Conservation (phyloP, 345 rosid genomes). For the Linum lewisii region DNA sequence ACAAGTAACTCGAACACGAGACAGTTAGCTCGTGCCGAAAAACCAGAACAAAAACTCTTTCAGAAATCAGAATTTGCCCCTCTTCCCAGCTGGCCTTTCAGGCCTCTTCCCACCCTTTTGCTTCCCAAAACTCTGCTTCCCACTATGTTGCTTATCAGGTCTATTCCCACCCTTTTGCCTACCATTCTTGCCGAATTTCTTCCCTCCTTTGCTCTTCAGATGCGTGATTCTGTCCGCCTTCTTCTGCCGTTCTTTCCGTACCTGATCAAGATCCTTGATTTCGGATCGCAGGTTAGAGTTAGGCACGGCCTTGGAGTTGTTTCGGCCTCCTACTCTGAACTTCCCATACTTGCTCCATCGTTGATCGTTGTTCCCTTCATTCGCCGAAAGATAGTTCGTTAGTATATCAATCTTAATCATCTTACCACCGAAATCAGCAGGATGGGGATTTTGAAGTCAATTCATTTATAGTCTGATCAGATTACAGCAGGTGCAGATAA, state of each 20-base stretch:
- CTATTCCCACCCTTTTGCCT: neutral
- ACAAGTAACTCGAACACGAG: too few species aligned
- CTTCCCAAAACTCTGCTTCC: too few species aligned
- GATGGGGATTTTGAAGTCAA: too few species aligned
- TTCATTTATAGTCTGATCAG: neutral
- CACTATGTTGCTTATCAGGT: too few species aligned
- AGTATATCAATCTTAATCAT: neutral
- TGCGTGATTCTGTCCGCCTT: constrained; percentile 50
- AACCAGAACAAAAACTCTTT: too few species aligned
- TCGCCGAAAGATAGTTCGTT: neutral
- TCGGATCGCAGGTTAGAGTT: constrained; percentile 80
- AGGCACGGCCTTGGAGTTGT: constrained; percentile 37
- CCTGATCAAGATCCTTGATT: constrained; percentile 76
- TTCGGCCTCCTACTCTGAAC: constrained; percentile 48
- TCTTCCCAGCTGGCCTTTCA: too few species aligned
- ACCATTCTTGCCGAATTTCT: constrained; percentile 5
- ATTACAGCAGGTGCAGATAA: neutral
- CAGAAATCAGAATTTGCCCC: too few species aligned
- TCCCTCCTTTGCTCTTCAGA: constrained; percentile 44
- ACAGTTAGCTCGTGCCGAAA: too few species aligned
- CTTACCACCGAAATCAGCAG: too few species aligned
- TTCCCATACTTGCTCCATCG: constrained; percentile 26
- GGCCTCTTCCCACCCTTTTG: too few species aligned
- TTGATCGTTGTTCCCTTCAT: constrained; percentile 18
- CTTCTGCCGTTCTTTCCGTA: constrained; percentile 77